phyloP scores from a whole-genome alignment of 257 asterid species.

The Fraxinus anomala region DNA sequence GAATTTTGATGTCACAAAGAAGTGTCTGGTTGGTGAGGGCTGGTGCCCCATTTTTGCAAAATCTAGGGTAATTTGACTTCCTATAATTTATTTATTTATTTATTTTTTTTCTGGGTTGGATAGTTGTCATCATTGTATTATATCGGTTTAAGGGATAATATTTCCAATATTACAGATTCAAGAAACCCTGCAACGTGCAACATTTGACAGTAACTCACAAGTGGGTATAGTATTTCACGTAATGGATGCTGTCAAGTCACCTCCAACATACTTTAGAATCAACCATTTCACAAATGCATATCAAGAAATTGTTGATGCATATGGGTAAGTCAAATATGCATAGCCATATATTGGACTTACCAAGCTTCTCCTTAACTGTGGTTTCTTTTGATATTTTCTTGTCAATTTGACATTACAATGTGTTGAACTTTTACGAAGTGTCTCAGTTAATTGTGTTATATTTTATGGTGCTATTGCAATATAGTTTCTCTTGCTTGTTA shows the following conservation, averaged over 20 bases:
- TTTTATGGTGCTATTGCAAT: constrained; percentile 8
- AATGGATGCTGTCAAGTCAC: constrained; percentile 83
- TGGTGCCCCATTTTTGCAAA: constrained; percentile 98
- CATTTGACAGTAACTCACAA: constrained; percentile 92
- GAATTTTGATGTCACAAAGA: constrained; percentile 96
- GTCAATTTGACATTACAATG: not conserved
- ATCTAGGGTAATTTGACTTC: constrained; percentile 51
- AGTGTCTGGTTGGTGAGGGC: constrained; percentile 98
- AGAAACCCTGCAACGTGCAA: constrained; percentile 91
- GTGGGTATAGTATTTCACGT: constrained; percentile 87
- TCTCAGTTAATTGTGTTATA: constrained; percentile 13
- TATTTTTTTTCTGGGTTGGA: constrained; percentile 16
- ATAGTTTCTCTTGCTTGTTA: constrained; percentile 12
- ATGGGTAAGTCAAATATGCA: constrained; percentile 67
- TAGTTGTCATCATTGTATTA: constrained; percentile 24
- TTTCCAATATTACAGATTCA: constrained; percentile 66
- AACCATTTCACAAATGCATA: constrained; percentile 74
- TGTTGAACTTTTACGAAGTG: not conserved
- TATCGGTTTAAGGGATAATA: constrained; percentile 21
- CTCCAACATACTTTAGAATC: constrained; percentile 92
- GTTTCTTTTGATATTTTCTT: no score
- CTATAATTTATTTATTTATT: constrained; percentile 8
- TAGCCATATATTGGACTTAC: constrained; percentile 5
- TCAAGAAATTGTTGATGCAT: constrained; percentile 99
- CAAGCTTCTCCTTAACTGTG: constrained; percentile 6